Percentiles rank a stretch among this genome's conserved stretches.
Evolutionary conservation across 78 protist species (phyloP).

Genomic region (Cavenderia fasciculata): DNA sequence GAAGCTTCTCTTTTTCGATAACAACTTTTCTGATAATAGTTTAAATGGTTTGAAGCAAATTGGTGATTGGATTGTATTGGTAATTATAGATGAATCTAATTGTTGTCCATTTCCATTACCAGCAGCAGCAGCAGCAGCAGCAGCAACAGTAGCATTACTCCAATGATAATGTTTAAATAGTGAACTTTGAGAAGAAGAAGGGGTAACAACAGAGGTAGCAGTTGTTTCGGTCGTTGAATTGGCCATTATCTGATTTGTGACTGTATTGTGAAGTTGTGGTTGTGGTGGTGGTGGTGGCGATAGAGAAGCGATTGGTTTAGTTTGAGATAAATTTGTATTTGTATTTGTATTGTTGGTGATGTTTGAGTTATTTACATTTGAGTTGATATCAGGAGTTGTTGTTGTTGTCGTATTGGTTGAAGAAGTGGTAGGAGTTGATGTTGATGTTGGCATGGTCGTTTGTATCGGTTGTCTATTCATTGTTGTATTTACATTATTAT

Average conservation of each 20-base stretch:
- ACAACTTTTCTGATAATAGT: constrained; percentile 11
- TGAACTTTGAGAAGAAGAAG: neutral
- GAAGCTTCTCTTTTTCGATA: neutral
- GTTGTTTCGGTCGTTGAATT: neutral
- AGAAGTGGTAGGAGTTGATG: neutral
- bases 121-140: neutral
- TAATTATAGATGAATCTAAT: no score
- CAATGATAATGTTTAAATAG: neutral
- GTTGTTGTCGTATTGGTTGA: neutral
- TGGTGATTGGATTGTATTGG: neutral
- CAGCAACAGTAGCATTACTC: neutral
- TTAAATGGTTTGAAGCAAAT: constrained; percentile 32
- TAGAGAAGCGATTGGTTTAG: neutral
- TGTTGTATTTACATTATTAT: no score
- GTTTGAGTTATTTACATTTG: neutral
- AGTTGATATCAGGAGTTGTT: neutral
- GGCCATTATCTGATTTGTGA: neutral
- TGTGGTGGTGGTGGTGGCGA: constrained; percentile 11
- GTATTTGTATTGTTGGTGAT: neutral
- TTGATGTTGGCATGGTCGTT: neutral
- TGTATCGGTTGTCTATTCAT: neutral
- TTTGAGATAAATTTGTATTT: neutral
- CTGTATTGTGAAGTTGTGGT: neutral
- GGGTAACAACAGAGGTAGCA: neutral
- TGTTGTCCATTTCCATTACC: neutral